Base-by-base conservation (phyloP, 306 rosid species). In the Trifolium repens region DNA sequence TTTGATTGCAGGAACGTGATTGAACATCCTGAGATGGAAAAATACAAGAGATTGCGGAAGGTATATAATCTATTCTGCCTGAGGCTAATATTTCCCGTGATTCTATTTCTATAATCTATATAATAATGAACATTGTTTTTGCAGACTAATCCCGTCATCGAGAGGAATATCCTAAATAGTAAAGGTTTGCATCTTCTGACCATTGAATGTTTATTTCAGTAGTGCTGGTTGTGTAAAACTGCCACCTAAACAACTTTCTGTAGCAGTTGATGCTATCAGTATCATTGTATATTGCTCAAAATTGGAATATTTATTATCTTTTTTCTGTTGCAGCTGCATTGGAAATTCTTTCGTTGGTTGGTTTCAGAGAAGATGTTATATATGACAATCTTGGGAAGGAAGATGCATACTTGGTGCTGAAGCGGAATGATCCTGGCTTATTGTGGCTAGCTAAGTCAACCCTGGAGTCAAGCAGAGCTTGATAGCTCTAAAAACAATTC, bases 381-480 rank as follows among this genome's bases (percentile, higher is more conserved):
- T 62, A 75, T 55, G 88, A 89, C 43, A 89, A 90, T 82, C 59
- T 88, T 42, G 97, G 98, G 60, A 90, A 77, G 63, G 55, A 86
- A 40, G 94, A 94, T 81, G 84, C 91, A 13, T 90, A 90, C 72
- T 82, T 94, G 15, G 96, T 90, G 86, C 80, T 94, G 89, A 90
- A 90, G 86, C 82, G 96, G 72, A 84, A 94, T 66, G 99, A 94
- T 84, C 99, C 93, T 1, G 97, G 92, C 60, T 79, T 94, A 68
- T 77, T 94, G 85, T 94, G 99, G 99, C 92, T 92, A 73, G 99
- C 97, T 71, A 92, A 94, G 85, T 87, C 96, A 73, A 84, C 87
- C 78, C 87, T 94, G 6, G 96, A 94, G 83, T 81, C 93, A 49
- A 74, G 82, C 69, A 57, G 43, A 60, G 40, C 77, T 54, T 62